Percentiles rank a stretch among this genome's conserved stretches.
Conservation (phyloP, 768 basidiomycete species). For the Kwoniella dendrophila region DNA sequence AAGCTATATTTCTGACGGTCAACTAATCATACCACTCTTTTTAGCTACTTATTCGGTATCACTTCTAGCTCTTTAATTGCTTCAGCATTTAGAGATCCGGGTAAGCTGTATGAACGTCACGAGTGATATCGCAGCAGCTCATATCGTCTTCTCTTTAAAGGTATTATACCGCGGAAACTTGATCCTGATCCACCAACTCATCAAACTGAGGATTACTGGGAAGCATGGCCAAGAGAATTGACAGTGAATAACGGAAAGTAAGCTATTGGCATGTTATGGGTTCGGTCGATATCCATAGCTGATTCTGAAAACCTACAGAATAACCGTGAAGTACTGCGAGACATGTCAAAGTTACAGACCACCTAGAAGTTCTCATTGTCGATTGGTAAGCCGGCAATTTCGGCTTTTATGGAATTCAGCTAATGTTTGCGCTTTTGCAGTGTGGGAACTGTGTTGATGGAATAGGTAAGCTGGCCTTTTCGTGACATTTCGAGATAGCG, state of each 20-base stretch:
- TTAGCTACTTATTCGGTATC: constrained; percentile 42
- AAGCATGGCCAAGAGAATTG: constrained; percentile 72
- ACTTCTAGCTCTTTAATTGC: constrained; percentile 38
- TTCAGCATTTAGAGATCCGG: constrained; percentile 44
- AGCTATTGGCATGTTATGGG: constrained; percentile 62
- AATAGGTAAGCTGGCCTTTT: constrained; percentile 82
- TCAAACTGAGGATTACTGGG: constrained; percentile 59
- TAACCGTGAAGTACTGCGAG: constrained; percentile 88
- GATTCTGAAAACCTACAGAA: constrained; percentile 60
- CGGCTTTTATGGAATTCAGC: background rate
- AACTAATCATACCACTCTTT: constrained; percentile 15
- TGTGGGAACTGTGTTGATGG: constrained; percentile 97
- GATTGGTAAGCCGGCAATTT: constrained; percentile 67
- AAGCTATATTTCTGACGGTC: constrained; percentile 70
- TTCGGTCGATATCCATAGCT: constrained; percentile 60
- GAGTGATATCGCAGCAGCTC: constrained; percentile 63
- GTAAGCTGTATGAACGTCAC: constrained; percentile 25
- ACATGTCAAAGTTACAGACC: constrained; percentile 92
- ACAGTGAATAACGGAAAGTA: constrained; percentile 76
- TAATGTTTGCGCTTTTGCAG: constrained; percentile 56
- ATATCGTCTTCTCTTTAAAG: constrained; percentile 69
- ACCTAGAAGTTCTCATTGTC: constrained; percentile 92
- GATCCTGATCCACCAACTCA: constrained; percentile 84
- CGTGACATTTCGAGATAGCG: background rate
- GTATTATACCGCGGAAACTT: constrained; percentile 82